These are phyloP conservation scores for Paraphaeosphaeria minitans DNA, from an alignment of 2,329 filamentous ascomycete genomes.

Conservation along the genomic window DNA sequence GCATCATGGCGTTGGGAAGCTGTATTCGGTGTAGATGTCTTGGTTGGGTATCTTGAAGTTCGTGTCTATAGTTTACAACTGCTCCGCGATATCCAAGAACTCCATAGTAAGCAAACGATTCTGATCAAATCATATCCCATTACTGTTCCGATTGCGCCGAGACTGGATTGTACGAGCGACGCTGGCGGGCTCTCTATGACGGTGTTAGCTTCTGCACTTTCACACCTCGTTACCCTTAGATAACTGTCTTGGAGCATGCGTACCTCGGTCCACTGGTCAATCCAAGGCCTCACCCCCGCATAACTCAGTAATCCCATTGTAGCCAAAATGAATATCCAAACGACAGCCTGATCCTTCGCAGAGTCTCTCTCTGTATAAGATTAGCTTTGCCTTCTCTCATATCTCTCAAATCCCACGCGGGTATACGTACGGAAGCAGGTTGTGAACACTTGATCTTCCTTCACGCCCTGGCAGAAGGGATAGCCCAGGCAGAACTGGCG, in stretches of 20 bases:
- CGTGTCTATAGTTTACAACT: constrained; percentile 32
- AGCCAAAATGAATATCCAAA: constrained; percentile 68
- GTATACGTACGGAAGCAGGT: constrained; percentile 65
- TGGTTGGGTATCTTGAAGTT: constrained; percentile 35
- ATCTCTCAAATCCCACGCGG: background rate
- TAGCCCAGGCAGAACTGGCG: constrained; percentile 70
- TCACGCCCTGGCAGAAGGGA: constrained; percentile 64
- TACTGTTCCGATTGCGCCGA: constrained; percentile 43
- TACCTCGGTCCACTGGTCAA: constrained; percentile 62
- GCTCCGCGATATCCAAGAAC: constrained; percentile 14
- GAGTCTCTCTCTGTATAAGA: constrained; percentile 63
- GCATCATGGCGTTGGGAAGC: constrained; percentile 39
- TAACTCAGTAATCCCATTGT: constrained; percentile 65
- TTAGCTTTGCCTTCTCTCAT: constrained; percentile 8
- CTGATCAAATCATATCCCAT: constrained; percentile 4
- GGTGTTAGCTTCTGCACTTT: constrained; percentile 9
- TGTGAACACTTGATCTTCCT: constrained; percentile 68
- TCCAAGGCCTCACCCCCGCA: constrained; percentile 64
- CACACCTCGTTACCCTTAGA: background rate
- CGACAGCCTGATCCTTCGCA: constrained; percentile 69
- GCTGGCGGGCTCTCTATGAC: constrained; percentile 52
- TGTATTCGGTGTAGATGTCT: constrained; percentile 25
- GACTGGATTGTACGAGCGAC: constrained; percentile 59
- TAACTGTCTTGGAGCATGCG: constrained; percentile 17
- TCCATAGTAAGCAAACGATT: constrained; percentile 7